Evolutionary conservation across 371 early-diverging fungal genomes (phyloP).

Genomic region (Cokeromyces recurvatus): DNA sequence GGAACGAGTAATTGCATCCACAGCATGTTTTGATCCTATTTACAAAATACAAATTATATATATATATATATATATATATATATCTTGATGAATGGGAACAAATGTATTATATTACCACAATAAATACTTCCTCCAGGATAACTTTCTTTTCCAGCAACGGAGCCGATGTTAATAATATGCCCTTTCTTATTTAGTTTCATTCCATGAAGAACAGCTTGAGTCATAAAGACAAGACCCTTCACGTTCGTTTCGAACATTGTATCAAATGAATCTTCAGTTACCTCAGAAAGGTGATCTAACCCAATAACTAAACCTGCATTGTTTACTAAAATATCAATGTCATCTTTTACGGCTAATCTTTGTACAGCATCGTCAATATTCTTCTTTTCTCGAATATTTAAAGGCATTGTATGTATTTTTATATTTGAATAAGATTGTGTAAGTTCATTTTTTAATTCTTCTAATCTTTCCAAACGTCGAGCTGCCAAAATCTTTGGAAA

Average conservation of each 20-base stretch:
- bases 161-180: conserved; percentile 85
- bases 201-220: conserved; percentile 75
- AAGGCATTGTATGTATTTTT: conserved; percentile 52
- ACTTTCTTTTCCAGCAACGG: conserved; percentile 66
- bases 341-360: conserved; percentile 36
- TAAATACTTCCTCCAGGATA: conserved; percentile 81
- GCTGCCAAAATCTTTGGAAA: conserved; percentile 73
- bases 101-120: conserved; percentile 47
- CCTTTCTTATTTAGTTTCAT: conserved; percentile 76
- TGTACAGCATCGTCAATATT: conserved; percentile 52
- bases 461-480: conserved; percentile 67
- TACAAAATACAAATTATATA: neutral
- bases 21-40: conserved; percentile 72
- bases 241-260: conserved; percentile 90
- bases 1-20: conserved; percentile 76
- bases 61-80: neutral
- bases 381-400: conserved; percentile 69
- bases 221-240: conserved; percentile 74
- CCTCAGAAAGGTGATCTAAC: conserved; percentile 66
- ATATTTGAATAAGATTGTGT: conserved; percentile 36
- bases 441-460: conserved; percentile 51
- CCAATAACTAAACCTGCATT: conserved; percentile 76
- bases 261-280: conserved; percentile 64
- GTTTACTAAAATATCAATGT: conserved; percentile 36
- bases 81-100: too few species aligned